Percentiles rank a stretch among this genome's conserved stretches.
Conservation (phyloP, 1,139 yeast genomes). For the Geotrichum candidum region DNA sequence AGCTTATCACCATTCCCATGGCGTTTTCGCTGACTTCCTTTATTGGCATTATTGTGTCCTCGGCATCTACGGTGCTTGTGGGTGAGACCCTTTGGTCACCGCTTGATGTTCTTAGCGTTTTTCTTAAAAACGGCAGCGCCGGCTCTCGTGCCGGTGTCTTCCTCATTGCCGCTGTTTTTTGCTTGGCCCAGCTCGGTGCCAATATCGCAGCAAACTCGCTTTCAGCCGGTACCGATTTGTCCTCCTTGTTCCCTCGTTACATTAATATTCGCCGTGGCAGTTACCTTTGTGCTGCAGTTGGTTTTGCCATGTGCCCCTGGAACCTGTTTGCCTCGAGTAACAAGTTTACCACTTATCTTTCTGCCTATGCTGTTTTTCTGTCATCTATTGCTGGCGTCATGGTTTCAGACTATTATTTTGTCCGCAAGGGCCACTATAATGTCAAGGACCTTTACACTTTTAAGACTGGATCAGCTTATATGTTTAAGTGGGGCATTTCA, state of each 20-base stretch:
- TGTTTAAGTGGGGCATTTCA: conserved; percentile 60
- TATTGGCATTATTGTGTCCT: conserved; percentile 80
- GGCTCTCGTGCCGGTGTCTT: conserved; percentile 89
- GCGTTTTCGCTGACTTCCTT: conserved; percentile 76
- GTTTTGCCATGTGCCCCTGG: conserved; percentile 85
- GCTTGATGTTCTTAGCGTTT: conserved; percentile 62
- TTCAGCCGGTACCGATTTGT: conserved; percentile 86
- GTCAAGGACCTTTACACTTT: conserved; percentile 58
- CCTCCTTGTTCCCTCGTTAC: conserved; percentile 74
- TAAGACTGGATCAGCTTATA: conserved; percentile 46
- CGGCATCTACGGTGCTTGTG: conserved; percentile 67
- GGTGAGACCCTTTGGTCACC: conserved; percentile 82
- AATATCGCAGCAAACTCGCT: conserved; percentile 85
- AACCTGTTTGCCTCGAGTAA: conserved; percentile 67
- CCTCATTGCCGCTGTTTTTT: conserved; percentile 68
- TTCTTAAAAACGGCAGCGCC: conserved; percentile 48
- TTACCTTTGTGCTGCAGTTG: conserved; percentile 70
- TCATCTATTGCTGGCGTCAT: conserved; percentile 84
- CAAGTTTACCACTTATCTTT: conserved; percentile 74
- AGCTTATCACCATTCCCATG: conserved; percentile 61
- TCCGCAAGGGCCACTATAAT: conserved; percentile 60
- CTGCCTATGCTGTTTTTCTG: conserved; percentile 81
- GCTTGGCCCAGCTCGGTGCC: conserved; percentile 82
- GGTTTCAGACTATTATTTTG: conserved; percentile 66
- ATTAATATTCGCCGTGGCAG: conserved; percentile 81